Evolutionary conservation across 768 basidiomycete species (phyloP).

Genomic region (Vararia minispora): DNA sequence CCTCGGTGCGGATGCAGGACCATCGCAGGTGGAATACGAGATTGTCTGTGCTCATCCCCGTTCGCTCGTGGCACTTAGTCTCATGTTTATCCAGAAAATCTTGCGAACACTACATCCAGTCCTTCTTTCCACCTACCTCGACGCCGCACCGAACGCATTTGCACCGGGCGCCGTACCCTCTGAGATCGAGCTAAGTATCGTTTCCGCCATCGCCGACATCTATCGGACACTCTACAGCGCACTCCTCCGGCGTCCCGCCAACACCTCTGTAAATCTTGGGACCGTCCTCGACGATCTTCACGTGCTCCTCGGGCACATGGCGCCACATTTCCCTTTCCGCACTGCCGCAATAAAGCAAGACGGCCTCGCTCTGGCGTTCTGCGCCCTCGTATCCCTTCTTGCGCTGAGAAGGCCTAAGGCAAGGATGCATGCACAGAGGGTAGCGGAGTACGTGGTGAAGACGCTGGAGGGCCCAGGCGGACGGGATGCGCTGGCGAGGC

Average conservation of each 20-base stretch:
- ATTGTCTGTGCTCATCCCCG: not conserved
- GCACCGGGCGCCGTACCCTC: constrained; percentile 47
- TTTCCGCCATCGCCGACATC: constrained; percentile 48
- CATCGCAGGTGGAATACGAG: constrained; percentile 10
- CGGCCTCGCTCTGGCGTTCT: constrained; percentile 66
- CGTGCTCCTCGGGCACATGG: constrained; percentile 59
- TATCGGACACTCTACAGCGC: constrained; percentile 47
- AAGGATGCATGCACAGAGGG: constrained; percentile 26
- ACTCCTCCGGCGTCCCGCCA: constrained; percentile 30
- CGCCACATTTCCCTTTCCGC: constrained; percentile 77
- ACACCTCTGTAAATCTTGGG: constrained; percentile 16
- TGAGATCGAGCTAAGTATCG: constrained; percentile 48
- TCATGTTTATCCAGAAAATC: constrained; percentile 38
- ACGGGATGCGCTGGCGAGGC: constrained; percentile 25
- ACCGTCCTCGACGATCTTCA: constrained; percentile 37
- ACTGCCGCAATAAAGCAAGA: constrained; percentile 46
- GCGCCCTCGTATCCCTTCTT: constrained; percentile 62
- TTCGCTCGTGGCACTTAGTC: not conserved
- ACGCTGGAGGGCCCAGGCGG: constrained; percentile 34
- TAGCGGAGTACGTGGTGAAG: constrained; percentile 49
- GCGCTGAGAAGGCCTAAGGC: constrained; percentile 27
- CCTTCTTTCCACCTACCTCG: constrained; percentile 75
- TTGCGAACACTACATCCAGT: constrained; percentile 68
- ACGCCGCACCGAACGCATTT: constrained; percentile 77
- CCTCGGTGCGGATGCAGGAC: constrained; percentile 6